phyloP scores from a whole-genome alignment of 2,329 filamentous ascomycete genomes.

The Didymella segeticola region DNA sequence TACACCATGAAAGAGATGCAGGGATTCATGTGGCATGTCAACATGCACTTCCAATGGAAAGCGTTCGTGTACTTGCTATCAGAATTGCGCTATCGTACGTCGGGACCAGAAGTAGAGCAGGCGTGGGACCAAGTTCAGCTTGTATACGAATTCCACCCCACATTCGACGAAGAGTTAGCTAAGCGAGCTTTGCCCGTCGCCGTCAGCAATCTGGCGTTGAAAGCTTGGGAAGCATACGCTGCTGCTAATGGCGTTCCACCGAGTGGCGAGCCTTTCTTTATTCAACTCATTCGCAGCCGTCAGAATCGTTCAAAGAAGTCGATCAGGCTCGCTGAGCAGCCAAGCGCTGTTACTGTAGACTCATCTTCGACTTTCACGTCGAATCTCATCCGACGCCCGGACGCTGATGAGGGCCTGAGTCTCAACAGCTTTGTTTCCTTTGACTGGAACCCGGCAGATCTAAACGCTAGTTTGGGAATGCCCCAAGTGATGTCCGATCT shows the following conservation, averaged over 20 bases:
- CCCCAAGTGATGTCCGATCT: slow-evolving; percentile 10
- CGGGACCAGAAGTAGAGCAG: slow-evolving; percentile 33
- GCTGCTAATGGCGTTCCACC: slow-evolving; percentile 13
- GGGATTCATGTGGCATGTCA: slow-evolving; percentile 56
- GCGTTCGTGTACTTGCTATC: slow-evolving; percentile 58
- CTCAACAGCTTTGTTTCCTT: background rate
- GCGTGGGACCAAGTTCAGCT: slow-evolving; percentile 57
- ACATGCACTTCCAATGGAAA: slow-evolving; percentile 60
- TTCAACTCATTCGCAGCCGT: slow-evolving; percentile 27
- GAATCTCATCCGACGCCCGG: background rate
- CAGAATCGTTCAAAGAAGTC: slow-evolving; percentile 3
- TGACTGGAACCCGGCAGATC: slow-evolving; percentile 22
- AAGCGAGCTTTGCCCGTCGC: slow-evolving; percentile 53
- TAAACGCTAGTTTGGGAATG: slow-evolving; percentile 19
- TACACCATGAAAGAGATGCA: slow-evolving; percentile 50
- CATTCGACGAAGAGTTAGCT: slow-evolving; percentile 45
- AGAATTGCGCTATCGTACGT: slow-evolving; percentile 37
- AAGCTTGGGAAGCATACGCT: slow-evolving; percentile 52
- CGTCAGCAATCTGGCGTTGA: slow-evolving; percentile 52
- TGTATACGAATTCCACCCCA: slow-evolving; percentile 53
- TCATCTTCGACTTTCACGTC: background rate
- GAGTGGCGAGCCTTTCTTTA: slow-evolving; percentile 30
- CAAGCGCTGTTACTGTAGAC: too few species aligned
- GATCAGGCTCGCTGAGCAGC: background rate
- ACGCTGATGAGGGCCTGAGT: background rate